Evolutionary conservation across 352 stramenopile genomes (phyloP).

Genomic region (Elongisporangium prolatum): DNA sequence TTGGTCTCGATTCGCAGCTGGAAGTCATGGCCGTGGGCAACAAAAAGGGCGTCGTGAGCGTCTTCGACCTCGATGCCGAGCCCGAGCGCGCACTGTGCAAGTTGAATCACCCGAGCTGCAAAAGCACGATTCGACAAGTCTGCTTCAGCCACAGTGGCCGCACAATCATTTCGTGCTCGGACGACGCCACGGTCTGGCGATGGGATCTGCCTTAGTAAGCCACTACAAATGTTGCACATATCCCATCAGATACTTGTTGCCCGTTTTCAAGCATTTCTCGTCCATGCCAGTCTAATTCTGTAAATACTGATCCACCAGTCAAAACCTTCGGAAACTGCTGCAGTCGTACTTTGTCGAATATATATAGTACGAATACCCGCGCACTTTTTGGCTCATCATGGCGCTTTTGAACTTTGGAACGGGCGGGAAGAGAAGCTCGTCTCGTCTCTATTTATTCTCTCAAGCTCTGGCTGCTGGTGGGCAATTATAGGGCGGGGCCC

Average conservation of each 20-base stretch:
- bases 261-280: neutral
- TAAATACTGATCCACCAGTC: neutral
- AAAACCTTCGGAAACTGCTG: neutral
- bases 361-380: neutral
- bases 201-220: slow-evolving; percentile 43
- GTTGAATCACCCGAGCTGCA: slow-evolving; percentile 66
- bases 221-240: too few relatives aligned
- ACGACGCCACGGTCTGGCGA: slow-evolving; percentile 72
- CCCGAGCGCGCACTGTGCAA: slow-evolving; percentile 64
- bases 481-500: neutral
- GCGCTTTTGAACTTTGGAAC: neutral
- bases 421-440: neutral
- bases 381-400: neutral
- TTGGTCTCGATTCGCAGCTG: slow-evolving; percentile 68
- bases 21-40: slow-evolving; percentile 79
- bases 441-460: neutral
- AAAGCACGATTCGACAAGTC: slow-evolving; percentile 74
- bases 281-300: neutral
- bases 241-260: too few relatives aligned
- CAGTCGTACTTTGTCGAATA: neutral
- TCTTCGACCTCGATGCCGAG: slow-evolving; percentile 77
- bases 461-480: too few relatives aligned
- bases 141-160: slow-evolving; percentile 69
- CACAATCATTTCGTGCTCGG: slow-evolving; percentile 70
- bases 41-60: slow-evolving; percentile 75